Base-by-base conservation (phyloP, 2,329 filamentous ascomycete genomes). In the Diplodia sapinea region DNA sequence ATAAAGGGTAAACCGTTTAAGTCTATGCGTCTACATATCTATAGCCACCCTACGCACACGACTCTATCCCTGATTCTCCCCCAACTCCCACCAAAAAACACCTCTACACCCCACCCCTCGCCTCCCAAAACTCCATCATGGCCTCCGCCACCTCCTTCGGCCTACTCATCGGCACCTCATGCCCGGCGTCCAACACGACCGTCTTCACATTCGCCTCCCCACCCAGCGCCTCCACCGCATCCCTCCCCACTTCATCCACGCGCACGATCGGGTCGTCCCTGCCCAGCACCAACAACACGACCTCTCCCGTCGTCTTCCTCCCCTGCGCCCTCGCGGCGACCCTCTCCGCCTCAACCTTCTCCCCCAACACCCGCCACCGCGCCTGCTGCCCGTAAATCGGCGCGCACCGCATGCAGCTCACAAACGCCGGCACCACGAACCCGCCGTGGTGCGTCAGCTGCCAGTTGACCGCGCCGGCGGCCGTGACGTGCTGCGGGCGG, bases 401-500 rank as follows among this genome's bases (percentile, higher is more conserved):
- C 1, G 88, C 89, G 73, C 90, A 79, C 23, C 88, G 84, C 71
- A 94, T 89, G 36, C 86, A 88, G 68, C 87, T 91, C 73, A 93
- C 85, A 73, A 93, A 93, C 0, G 91, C 86, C 2, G 82, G 81
- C 5, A 92, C 40, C 15, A 47, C 81, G 73, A 92, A 94, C 0
- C 90, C 92, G 1, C 76, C 73, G 74, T 94, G 90, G 33, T 85
- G 74, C 43, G 83, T 80, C 23, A 92, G 79, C 77, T 94, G 91
- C 89, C 91, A 93, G 55, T 81, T 78, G 59, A 93, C 87, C 0
- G 90, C 86, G 3, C 83, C 82, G 0, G 87, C 85, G 3, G 91
- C 84, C 8, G 85, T 88, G 64, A 89, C 81, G 17, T 79, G 72
- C 0, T 9, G 33, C 33, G 11, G 33, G 85, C 17, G 17, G 15